Evolutionary conservation across 345 rosid genomes (phyloP).

Genomic region (Dovyalis caffra): DNA sequence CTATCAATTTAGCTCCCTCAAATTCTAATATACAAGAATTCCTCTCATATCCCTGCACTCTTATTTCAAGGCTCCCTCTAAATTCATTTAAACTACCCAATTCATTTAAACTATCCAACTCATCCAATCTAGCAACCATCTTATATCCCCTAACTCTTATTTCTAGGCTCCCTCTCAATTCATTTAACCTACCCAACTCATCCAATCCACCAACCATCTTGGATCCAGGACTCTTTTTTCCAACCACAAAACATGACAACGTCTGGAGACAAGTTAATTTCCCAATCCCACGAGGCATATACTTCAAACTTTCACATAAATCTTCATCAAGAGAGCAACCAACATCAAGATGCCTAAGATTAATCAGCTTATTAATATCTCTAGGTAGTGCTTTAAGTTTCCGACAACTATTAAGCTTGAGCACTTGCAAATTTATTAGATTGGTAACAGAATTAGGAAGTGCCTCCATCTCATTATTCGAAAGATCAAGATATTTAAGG

Average conservation of each 20-base stretch:
- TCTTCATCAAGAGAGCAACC: background rate
- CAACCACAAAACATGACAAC: slow-evolving; percentile 1
- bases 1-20: background rate
- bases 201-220: background rate
- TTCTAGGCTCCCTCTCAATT: too few relatives aligned
- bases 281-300: slow-evolving; percentile 11
- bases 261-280: slow-evolving; percentile 7
- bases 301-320: background rate
- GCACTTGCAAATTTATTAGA: slow-evolving; percentile 15
- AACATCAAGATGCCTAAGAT: slow-evolving; percentile 8
- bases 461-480: background rate
- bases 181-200: too few relatives aligned
- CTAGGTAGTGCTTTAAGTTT: background rate
- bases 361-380: background rate
- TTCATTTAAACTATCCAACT: too few relatives aligned
- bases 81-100: background rate
- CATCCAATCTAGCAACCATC: too few relatives aligned
- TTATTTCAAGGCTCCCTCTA: slow-evolving; percentile 3
- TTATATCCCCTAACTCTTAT: too few relatives aligned
- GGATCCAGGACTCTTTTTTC: background rate
- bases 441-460: slow-evolving; percentile 13
- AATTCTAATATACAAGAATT: background rate
- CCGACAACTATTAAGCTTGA: background rate
- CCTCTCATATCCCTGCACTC: background rate
- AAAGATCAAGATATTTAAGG: slow-evolving; percentile 22